Evolutionary conservation across 352 stramenopile species (phyloP).

Genomic region (Halophytophthora polymorphica): DNA sequence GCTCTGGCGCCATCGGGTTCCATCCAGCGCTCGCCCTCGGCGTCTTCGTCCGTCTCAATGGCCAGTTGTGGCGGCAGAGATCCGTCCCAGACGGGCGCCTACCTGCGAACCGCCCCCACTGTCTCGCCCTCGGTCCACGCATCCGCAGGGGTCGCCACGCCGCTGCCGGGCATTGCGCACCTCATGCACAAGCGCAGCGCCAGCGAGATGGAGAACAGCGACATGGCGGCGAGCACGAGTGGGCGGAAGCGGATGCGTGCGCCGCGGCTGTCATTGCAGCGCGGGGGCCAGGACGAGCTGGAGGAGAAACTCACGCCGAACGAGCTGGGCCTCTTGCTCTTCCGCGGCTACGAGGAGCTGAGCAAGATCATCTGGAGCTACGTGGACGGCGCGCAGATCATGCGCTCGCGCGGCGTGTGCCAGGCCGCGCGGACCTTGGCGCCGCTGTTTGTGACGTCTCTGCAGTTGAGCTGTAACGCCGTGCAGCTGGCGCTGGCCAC

Average conservation of each 20-base stretch:
- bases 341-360: conserved; percentile 62
- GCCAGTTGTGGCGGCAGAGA: neutral
- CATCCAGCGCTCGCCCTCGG: neutral
- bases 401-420: conserved; percentile 58
- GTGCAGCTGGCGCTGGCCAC: conserved; percentile 60
- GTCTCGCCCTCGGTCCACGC: conserved; percentile 21
- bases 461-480: conserved; percentile 81
- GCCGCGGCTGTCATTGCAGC: conserved; percentile 9
- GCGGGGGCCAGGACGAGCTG: conserved; percentile 9
- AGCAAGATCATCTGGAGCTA: conserved; percentile 77
- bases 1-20: no score
- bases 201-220: conserved; percentile 27
- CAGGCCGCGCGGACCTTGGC: conserved; percentile 38
- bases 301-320: conserved; percentile 23
- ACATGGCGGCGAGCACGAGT: neutral
- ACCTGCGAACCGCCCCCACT: conserved; percentile 7
- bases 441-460: conserved; percentile 64
- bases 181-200: conserved; percentile 39
- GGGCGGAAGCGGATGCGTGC: conserved; percentile 24
- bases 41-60: neutral
- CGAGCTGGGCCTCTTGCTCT: conserved; percentile 50
- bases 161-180: conserved; percentile 29
- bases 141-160: conserved; percentile 1
- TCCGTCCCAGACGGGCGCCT: neutral
- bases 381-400: conserved; percentile 74